Base-by-base conservation (phyloP, 2,329 filamentous ascomycete genomes). In the Ciborinia camelliae region DNA sequence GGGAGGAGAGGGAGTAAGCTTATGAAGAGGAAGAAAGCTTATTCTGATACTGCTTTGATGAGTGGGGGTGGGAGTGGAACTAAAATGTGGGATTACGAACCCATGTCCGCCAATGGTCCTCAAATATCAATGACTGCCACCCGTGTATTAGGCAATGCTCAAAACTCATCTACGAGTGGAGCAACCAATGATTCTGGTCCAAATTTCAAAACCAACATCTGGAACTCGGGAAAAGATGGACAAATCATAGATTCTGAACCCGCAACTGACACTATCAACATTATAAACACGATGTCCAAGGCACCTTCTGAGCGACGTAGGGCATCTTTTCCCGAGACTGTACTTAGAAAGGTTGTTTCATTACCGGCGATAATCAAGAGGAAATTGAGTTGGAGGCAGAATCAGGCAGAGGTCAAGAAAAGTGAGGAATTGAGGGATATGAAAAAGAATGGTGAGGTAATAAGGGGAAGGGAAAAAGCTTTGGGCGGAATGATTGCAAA, bases 341-440 rank as follows among this genome's bases (percentile, higher is more conserved):
- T 18, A 20, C 20, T n/a, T 23, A 8, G n/a, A 26, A 35, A 12
- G n/a, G 12, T 14, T 23, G 15, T 10, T 28, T 28, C 23, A 41
- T 28, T 26, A 18, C 14, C 55, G 18, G 4, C 7, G 3, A 32
- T 4, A 18, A 1, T 35, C 6, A 26, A 35, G 3, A 26, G 7
- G 1, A 26, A 1, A 0, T 35, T 8, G n/a, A 47, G 28, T 26
- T 5, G 10, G 5, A 26, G 2, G 1, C 3, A 5, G n/a, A 23
- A 10, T 20, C 20, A 35, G 8, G 8, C 14, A 7, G 14, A 10
- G 3, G 3, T 7, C 18, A 26, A 47, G 41, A 9, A 47, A 4
- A 30, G 14, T n/a, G 26, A 6, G 7, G 37, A 35, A 23, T 4
- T 2, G 1, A 53, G 30, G 14, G 5, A 8, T 23, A 9, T 5